Conservation (phyloP, 805 yeast species). For the Wickerhamia fluorescens region DNA sequence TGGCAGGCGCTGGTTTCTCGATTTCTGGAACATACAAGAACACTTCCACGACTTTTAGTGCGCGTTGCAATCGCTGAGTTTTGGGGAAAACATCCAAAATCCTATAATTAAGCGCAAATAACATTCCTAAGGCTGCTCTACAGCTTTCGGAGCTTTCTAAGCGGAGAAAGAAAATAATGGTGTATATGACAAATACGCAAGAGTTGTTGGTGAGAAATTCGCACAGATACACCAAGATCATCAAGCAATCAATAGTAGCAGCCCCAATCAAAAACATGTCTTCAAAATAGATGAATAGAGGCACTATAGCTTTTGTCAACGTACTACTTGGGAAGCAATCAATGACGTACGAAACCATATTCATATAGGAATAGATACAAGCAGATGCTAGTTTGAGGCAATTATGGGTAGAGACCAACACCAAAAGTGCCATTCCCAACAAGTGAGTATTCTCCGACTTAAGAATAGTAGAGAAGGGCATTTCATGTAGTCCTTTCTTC, state of each 20-base stretch:
- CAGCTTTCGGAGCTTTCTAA: slow-evolving; percentile 9
- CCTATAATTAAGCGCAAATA: no score
- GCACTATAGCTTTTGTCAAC: slow-evolving; percentile 8
- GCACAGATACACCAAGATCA: slow-evolving; percentile 6
- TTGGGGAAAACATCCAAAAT: no score
- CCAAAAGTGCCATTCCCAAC: slow-evolving; percentile 15
- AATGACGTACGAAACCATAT: slow-evolving; percentile 14
- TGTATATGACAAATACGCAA: slow-evolving; percentile 6
- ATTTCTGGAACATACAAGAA: no score
- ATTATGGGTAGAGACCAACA: slow-evolving; percentile 11
- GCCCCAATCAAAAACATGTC: slow-evolving; percentile 10
- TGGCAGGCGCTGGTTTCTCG: no score
- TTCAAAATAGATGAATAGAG: slow-evolving; percentile 13
- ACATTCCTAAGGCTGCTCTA: no score
- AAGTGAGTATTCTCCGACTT: slow-evolving; percentile 24
- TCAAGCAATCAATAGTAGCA: slow-evolving; percentile 8
- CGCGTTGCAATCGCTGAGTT: no score
- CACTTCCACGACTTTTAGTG: no score
- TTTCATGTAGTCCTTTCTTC: slow-evolving; percentile 1
- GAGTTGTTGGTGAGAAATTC: slow-evolving; percentile 4
- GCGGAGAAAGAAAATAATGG: slow-evolving; percentile 7
- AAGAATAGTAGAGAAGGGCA: slow-evolving; percentile 15
- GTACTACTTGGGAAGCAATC: slow-evolving; percentile 12
- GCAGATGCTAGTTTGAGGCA: slow-evolving; percentile 19
- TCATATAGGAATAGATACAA: slow-evolving; percentile 21